Evolutionary conservation across 2,329 filamentous ascomycete genomes (phyloP), one percentile per base, ranked within the genome.

Genomic region (Rasamsonia emersonii): DNA sequence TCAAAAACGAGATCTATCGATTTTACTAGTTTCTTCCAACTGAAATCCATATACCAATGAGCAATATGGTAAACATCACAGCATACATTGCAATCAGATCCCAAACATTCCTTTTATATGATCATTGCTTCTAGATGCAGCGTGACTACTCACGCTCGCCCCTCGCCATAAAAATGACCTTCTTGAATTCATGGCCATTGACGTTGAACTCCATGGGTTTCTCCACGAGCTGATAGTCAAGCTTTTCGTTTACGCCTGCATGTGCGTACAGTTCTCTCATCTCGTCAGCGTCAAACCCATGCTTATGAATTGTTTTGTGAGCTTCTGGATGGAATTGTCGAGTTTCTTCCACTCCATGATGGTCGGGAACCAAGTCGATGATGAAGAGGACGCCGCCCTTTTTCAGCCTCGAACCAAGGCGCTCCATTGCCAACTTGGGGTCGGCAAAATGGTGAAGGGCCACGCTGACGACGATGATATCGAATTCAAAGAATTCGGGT

Each of bases 401-500:
- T 40, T 68, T 71, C 37, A 88, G 60, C 7, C 81, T 70, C 48
- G 73, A 64, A 3, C 67, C 73, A 20, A 88, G 59, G 28, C 71
- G 64, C 39, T 60, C 59, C 4, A 79, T 69, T 0, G 77, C 74
- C 18, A 77, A 58, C 2, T 62, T 64, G 3, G 79, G 75, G 45
- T 85, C 67, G 38, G 75, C 71, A 34, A 84, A 79, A 52, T 84
- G 79, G 53, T 82, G 78, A 41, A 79, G 71, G 1, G 73, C 77
- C 25, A 76, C 56, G 19, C 76, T 76, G 11, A 82, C 71, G 24
- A 68, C 70, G 4, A 73, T 73, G 20, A 81, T 49, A 53, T 89
- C 82, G 49, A 89, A 86, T 49, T 75, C 65, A 51, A 68, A 73
- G 61, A 82, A 85, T 18, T 76, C 68, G 7, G 71, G 60, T 29